Evolutionary conservation across 1,284 basidiomycete genomes (phyloP), one percentile per base, ranked within the genome.

Genomic region (Papiliotrema nemorosa): DNA sequence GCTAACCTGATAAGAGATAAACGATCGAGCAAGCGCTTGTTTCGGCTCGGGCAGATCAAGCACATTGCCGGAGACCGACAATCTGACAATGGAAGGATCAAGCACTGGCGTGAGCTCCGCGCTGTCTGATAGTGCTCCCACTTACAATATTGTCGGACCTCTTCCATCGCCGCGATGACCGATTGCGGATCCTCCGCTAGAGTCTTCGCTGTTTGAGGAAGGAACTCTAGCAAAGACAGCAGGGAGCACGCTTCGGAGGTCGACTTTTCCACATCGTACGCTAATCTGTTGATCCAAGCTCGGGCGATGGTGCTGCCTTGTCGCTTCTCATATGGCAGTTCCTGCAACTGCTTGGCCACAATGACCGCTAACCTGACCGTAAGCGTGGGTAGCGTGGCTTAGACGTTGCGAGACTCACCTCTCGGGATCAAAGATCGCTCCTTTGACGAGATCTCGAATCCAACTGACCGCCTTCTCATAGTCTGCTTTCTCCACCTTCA

Each of bases 291-390:
- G 72, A 82, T 84, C 37, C 92, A 78, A 7, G 90, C 86, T 24
- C 80, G 80, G 38, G 92, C 78, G 12, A 98, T 86, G 21, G 82
- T 85, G 64, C 79, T 83, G 1, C 93, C 96, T 64, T 91, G 87
- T 40, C 96, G 82, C 79, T 97, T 98, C 67, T 90, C 80, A 65
- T 92, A 86, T 0, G 96, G 96, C n/a, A 98, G 78, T 24, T 85
- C 85, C 72, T 97, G 94, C 37, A 88, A 83, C 45, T 91, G 82
- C 76, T 97, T 97, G 22, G 91, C 89, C 36, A 90, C 79, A 37
- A 84, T 85, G 37, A 98, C 85, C 63, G 86, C 84, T 31, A 99
- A 77, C 46, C 91, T 91, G 37, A 7, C 47, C 49, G 34, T 47
- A 12, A 40, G 33, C 43, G 22, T 22, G 7, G 27, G 3, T 5